Conservation (phyloP, 2,329 filamentous ascomycete species). For the Claviceps africana region DNA sequence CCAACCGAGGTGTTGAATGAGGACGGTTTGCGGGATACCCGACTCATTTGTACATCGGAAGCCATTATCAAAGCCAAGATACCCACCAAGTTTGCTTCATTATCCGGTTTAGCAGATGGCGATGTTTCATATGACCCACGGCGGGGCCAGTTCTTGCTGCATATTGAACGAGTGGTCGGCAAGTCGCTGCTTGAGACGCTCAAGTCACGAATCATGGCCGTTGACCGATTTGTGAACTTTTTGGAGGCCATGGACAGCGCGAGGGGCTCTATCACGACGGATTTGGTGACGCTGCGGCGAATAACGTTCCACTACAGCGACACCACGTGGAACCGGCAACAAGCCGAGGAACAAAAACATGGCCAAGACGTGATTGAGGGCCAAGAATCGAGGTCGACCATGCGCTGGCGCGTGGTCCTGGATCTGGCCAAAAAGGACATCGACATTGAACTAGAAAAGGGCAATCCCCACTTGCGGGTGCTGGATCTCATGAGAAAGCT, state of each 20-base stretch:
- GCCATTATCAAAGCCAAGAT: constrained; percentile 41
- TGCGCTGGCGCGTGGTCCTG: constrained; percentile 40
- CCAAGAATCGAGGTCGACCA: constrained; percentile 5
- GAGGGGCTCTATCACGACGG: constrained; percentile 39
- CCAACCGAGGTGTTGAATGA: constrained; percentile 5
- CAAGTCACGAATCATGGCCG: constrained; percentile 44
- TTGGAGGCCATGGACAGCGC: constrained; percentile 49
- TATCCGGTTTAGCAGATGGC: constrained; percentile 40
- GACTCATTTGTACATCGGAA: constrained; percentile 30
- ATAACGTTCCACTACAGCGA: constrained; percentile 55
- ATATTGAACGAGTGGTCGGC: constrained; percentile 44
- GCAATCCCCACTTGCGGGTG: constrained; percentile 55
- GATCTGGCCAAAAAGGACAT: constrained; percentile 42
- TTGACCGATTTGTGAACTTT: constrained; percentile 58
- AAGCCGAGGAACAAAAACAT: neutral
- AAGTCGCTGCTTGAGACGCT: constrained; percentile 45
- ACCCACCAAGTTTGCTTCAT: constrained; percentile 38
- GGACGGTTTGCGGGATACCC: constrained; percentile 5
- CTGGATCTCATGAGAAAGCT: constrained; percentile 42
- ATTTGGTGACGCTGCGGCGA: constrained; percentile 45
- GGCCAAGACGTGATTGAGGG: constrained; percentile 1
- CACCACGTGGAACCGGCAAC: constrained; percentile 9
- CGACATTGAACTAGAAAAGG: constrained; percentile 42
- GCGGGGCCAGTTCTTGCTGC: constrained; percentile 49
- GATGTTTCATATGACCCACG: constrained; percentile 48